Evolutionary conservation across 2,329 filamentous ascomycete genomes (phyloP), one percentile per base, ranked within the genome.

Genomic region (Podosphaera fusca): DNA sequence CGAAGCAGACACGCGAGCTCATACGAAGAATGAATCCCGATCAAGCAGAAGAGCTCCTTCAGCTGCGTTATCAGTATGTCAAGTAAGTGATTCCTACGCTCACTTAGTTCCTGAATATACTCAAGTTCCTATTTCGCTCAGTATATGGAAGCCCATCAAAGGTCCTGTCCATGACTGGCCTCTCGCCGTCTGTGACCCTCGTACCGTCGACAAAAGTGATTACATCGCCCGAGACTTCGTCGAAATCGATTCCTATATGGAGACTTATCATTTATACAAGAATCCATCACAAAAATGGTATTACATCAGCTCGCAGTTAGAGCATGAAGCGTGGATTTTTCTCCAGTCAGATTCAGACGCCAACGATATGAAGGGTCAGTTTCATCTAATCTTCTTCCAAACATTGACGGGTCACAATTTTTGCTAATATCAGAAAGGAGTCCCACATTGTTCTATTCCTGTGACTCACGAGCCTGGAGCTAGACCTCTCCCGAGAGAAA

Each of bases 401-500:
- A n/a, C 4, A n/a, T 12, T 45, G 10, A 2, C 21, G 40, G 10
- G 40, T 4, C 40, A 45, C 40, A n/a, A 12, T 12, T 12, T 45
- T 12, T 49, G 45, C 45, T 49, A 30, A 49, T 30, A 8, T 2
- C 8, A 49, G 29, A 49, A 49, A 49, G 45, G 45, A 8, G 45
- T 49, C 21, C 45, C 45, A 21, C 45, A 49, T n/a, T 49, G 45
- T 49, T 49, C 45, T 21, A 72, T 98, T 96, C 90, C 96, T 96
- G 63, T 95, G 82, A 70, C 96, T 92, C 2, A 98, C 80, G 58
- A 95, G 81, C 45, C 90, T 81, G 3, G 88, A 95, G 70, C 96
- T 88, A 92, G 92, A 98, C 92, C 92, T 96, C 64, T 84, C 83
- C 62, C 85, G 85, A 62, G 92, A 92, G 65, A 98, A 85, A 61